Evolutionary conservation across 2,329 filamentous ascomycete genomes (phyloP).

Genomic region (Didymella arachidicola): DNA sequence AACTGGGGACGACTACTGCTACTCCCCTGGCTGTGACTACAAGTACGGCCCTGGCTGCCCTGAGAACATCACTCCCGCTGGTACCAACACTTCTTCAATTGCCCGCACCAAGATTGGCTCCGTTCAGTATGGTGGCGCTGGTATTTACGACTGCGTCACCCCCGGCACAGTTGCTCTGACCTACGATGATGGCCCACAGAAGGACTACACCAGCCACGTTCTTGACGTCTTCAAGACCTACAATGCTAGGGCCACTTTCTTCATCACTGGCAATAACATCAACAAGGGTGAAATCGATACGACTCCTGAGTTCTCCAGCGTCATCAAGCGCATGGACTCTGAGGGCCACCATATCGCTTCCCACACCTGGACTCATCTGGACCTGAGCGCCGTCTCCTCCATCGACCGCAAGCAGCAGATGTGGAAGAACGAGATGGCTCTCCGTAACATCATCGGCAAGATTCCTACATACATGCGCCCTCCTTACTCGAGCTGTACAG

Average conservation of each 20-base stretch:
- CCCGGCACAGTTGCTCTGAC: constrained; percentile 70
- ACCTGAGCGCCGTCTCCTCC: constrained; percentile 56
- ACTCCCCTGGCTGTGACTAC: constrained; percentile 68
- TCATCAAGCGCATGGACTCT: constrained; percentile 63
- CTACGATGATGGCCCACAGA: constrained; percentile 70
- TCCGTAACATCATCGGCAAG: constrained; percentile 63
- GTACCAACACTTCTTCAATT: constrained; percentile 63
- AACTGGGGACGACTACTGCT: constrained; percentile 63
- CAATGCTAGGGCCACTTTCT: constrained; percentile 72
- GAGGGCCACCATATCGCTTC: constrained; percentile 69
- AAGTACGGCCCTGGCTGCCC: constrained; percentile 68
- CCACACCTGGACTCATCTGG: constrained; percentile 64
- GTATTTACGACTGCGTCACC: constrained; percentile 62
- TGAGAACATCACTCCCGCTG: constrained; percentile 63
- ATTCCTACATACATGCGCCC: constrained; percentile 64
- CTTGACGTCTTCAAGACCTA: constrained; percentile 68
- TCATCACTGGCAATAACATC: constrained; percentile 67
- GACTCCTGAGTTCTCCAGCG: constrained; percentile 55
- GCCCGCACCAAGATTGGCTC: constrained; percentile 62
- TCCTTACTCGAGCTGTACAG: constrained; percentile 58
- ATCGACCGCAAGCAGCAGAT: constrained; percentile 58
- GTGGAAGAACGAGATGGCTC: constrained; percentile 63
- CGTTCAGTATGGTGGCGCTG: constrained; percentile 64
- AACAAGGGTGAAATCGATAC: constrained; percentile 65
- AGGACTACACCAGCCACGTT: constrained; percentile 66